Base-by-base conservation (phyloP, 1,284 basidiomycete species). In the Pterulicium gracile region DNA sequence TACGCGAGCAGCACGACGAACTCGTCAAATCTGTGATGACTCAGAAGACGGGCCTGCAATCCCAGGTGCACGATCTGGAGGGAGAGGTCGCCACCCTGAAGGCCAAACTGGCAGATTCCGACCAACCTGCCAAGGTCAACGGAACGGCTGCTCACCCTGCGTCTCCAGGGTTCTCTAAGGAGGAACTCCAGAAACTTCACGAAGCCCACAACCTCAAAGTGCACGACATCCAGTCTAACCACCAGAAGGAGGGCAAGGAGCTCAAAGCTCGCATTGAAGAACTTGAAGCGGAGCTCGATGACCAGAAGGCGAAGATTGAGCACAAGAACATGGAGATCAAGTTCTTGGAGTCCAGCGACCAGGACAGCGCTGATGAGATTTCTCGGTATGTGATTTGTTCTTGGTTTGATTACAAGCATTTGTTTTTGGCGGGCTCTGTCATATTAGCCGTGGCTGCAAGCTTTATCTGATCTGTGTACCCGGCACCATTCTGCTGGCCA, bases 141-240 rank as follows among this genome's bases (percentile, higher is more conserved):
- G 78, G 77, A 7, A 61, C 57, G 3, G 57, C 65, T 10, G 63
- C 68, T 4, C 64, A 66, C 22, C 63, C 67, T n/a, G 58, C 69
- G 15, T 62, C 71, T 19, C 65, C 74, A 34, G 70, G 67, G 7
- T 75, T 86, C 7, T 75, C 82, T 27, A 79, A 77, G 55, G 84
- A 88, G 51, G 84, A 88, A 49, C 63, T 89, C 41, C 77, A 79
- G 58, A 75, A 70, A 55, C 62, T 83, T 59, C 83, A 88, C 54
- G 82, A 87, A 58, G 87, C 85, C 3, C 87, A 88, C 60, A 89
- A 86, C 56, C 68, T 82, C 52, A 89, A 84, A 66, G 65, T 92
- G 55, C 70, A 83, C 51, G 87, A 91, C 60, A 58, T 91, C 49
- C 70, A 86, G 57, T 78, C 81, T 23, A 75, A 76, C 41, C 79